A percentile compares a stretch with the other conserved stretches of the same genome.
phyloP scores from a whole-genome alignment of 306 rosid genomes.

The Canavalia gladiata region DNA sequence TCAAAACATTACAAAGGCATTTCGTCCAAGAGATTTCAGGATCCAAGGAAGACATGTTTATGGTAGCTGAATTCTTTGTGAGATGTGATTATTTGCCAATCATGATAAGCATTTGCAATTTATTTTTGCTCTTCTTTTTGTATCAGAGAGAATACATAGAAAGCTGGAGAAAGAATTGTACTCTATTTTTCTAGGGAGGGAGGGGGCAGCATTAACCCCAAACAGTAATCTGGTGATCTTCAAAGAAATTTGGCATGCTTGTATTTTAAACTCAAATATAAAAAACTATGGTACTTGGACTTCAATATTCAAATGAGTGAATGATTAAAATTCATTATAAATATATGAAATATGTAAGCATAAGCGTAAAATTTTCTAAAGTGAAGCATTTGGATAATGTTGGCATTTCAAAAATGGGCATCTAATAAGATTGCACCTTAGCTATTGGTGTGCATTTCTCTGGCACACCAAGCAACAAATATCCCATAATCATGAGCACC shows the following conservation, averaged over 20 bases:
- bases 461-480: too few species aligned
- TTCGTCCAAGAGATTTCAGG: slow-evolving; percentile 53
- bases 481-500: too few species aligned
- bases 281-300: not conserved
- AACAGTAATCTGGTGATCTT: not conserved
- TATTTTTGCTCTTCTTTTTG: not conserved
- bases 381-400: too few species aligned
- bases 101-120: not conserved
- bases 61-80: slow-evolving; percentile 47
- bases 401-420: too few species aligned
- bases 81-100: slow-evolving; percentile 42
- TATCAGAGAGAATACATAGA: slow-evolving; percentile 16
- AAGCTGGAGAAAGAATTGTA: not conserved
- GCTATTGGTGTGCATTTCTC: too few species aligned
- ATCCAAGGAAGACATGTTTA: slow-evolving; percentile 35
- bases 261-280: not conserved
- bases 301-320: not conserved
- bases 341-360: not conserved
- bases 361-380: not conserved
- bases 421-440: too few species aligned
- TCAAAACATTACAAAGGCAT: slow-evolving; percentile 16
- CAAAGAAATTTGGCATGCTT: not conserved
- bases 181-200: too few species aligned
- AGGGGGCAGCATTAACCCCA: slow-evolving; percentile 11
- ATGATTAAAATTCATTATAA: slow-evolving; percentile 4